A percentile compares a stretch with the other conserved stretches of the same genome.
These are phyloP conservation scores for Aureobasidium sp. DNA, from an alignment of 2,329 filamentous ascomycete species.

Conservation along the genomic window DNA sequence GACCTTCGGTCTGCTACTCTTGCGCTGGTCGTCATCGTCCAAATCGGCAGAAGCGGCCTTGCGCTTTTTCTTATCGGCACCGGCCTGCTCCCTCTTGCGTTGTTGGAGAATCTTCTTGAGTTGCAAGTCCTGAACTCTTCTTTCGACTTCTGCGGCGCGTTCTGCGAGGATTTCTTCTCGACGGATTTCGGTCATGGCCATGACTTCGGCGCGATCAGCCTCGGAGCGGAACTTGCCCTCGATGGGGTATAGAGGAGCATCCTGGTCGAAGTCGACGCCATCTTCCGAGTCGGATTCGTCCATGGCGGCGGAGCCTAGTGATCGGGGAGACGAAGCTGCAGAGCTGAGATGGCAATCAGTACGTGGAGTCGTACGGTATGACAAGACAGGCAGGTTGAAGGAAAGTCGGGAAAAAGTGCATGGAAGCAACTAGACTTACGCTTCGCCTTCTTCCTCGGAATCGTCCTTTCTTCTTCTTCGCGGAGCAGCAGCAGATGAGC, in stretches of 20 bases:
- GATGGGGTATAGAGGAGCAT: slow-evolving; percentile 65
- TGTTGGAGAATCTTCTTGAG: slow-evolving; percentile 67
- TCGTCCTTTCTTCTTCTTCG: slow-evolving; percentile 43
- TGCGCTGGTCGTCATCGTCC: slow-evolving; percentile 61
- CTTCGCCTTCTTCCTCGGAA: slow-evolving; percentile 69
- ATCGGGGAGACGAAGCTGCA: slow-evolving; percentile 59
- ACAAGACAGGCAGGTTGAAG: slow-evolving; percentile 12
- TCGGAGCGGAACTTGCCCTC: slow-evolving; percentile 68
- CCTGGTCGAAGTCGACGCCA: slow-evolving; percentile 42
- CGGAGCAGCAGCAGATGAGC: slow-evolving; percentile 28
- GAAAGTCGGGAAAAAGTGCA: slow-evolving; percentile 12
- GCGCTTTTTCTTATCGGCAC: slow-evolving; percentile 50
- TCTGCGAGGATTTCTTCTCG: slow-evolving; percentile 85
- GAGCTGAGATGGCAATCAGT: slow-evolving; percentile 41
- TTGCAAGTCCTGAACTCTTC: slow-evolving; percentile 70
- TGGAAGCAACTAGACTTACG: slow-evolving; percentile 50
- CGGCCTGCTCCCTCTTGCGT: slow-evolving; percentile 53
- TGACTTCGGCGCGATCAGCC: slow-evolving; percentile 53
- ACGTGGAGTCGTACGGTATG: slow-evolving; percentile 8
- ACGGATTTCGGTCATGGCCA: slow-evolving; percentile 80
- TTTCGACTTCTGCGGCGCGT: slow-evolving; percentile 72
- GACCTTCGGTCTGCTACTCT: slow-evolving; percentile 41
- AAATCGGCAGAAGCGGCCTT: slow-evolving; percentile 72
- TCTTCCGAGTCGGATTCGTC: slow-evolving; percentile 72
- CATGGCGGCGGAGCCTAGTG: slow-evolving; percentile 77